Percentiles rank a stretch among this genome's conserved stretches.
Conservation (phyloP, 2,329 filamentous ascomycete species). For the Fusarium redolens region DNA sequence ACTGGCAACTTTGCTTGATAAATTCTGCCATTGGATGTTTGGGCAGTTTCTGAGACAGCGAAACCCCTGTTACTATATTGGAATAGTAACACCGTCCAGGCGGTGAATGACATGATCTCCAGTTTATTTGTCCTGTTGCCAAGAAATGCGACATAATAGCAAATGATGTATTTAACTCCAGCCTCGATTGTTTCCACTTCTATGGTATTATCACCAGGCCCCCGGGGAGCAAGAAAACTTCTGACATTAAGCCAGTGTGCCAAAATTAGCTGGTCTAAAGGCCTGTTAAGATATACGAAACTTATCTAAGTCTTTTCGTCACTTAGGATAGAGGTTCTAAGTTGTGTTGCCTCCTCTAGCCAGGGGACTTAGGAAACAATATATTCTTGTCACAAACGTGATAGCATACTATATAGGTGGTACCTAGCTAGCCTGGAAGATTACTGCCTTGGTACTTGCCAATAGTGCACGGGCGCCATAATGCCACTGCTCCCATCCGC, state of each 20-base stretch:
- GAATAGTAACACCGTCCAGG: background rate
- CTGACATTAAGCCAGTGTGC: too few species aligned
- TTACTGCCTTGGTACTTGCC: background rate
- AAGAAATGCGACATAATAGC: background rate
- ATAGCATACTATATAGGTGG: background rate
- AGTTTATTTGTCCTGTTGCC: constrained; percentile 2
- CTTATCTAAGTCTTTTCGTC: too few species aligned
- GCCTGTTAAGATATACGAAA: too few species aligned
- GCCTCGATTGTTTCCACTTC: background rate
- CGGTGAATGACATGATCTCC: constrained; percentile 18
- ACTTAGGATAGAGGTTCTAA: too few species aligned
- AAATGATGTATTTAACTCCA: background rate
- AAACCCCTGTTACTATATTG: constrained; percentile 9
- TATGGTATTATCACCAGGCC: background rate
- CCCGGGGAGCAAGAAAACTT: too few species aligned
- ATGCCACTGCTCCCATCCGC: background rate
- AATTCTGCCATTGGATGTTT: constrained; percentile 5
- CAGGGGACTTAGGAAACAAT: background rate
- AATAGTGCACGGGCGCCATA: constrained; percentile 10
- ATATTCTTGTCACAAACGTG: background rate
- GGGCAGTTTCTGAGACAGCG: constrained; percentile 15
- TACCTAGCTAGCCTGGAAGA: background rate
- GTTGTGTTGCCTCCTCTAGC: too few species aligned
- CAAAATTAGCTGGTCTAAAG: too few species aligned
- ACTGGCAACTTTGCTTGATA: constrained; percentile 1